Conservation (phyloP, 352 stramenopile species). For the Discostella stelligera region DNA sequence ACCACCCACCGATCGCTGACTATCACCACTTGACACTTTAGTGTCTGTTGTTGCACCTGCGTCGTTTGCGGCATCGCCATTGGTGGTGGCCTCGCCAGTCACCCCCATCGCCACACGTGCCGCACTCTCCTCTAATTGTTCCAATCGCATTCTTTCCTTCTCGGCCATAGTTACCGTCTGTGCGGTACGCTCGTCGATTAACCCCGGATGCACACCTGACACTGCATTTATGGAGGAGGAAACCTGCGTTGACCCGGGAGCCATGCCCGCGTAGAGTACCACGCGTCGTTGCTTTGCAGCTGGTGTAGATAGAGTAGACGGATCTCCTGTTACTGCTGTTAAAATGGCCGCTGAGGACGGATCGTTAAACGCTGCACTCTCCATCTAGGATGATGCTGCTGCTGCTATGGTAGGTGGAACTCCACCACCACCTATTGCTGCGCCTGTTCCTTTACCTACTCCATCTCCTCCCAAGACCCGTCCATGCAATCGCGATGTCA, state of each 20-base stretch:
- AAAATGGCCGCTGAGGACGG: neutral
- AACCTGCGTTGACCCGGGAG: conserved; percentile 63
- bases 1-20: too few relatives aligned
- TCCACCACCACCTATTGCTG: neutral
- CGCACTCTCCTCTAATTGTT: conserved; percentile 39
- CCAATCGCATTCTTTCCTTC: conserved; percentile 47
- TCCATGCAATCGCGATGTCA: conserved; percentile 70
- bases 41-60: neutral
- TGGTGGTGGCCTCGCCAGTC: neutral
- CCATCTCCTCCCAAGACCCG: conserved; percentile 47
- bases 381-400: neutral
- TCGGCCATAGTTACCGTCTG: conserved; percentile 35
- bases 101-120: conserved; percentile 29
- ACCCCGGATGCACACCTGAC: conserved; percentile 51
- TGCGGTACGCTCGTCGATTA: conserved; percentile 26
- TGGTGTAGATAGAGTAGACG: neutral
- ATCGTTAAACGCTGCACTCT: neutral
- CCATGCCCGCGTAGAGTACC: conserved; percentile 70
- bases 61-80: neutral
- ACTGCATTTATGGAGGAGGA: conserved; percentile 58
- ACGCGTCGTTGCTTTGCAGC: conserved; percentile 39
- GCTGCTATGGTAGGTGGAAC: neutral
- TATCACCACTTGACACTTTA: too few relatives aligned
- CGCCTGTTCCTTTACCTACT: conserved; percentile 14
- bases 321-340: neutral